Evolutionary conservation across 2,329 filamentous ascomycete species (phyloP), one percentile per base, ranked within the genome.

Genomic region (Aspergillus sp.): DNA sequence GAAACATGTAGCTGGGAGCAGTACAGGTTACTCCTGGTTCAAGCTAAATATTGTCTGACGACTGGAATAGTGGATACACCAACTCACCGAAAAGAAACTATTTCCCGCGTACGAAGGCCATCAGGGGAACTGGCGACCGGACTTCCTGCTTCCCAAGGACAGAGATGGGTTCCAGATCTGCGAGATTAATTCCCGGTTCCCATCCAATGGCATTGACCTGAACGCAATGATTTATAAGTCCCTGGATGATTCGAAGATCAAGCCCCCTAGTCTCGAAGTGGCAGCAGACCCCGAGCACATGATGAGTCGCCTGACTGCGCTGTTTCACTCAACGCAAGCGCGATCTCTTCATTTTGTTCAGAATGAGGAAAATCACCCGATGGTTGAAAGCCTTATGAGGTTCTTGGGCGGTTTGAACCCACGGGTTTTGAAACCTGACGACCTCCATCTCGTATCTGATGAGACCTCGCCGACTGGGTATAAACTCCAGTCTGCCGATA

Each of bases 71-170:
- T 58, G 59, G 53, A 22, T 61, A n/a, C 24, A 61, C 49, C 26
- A 56, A 26, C 53, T 47, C 16, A 39, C 49, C 24, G 22, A 46
- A 42, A 46, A 50, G 14, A 42, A 45, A 10, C 26, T 52, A 10
- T 29, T 64, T 7, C 59, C 55, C 12, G 56, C 56, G 3, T 64
- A 61, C 29, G 57, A 55, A 20, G 47, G 59, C 6, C 57, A 62
- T n/a, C 58, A 54, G 6, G 65, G 63, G 31, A 60, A 63, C 31
- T 67, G 65, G 65, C 55, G 65, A 36, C 58, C 65, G 7, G 65
- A 67, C 42, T 56, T 67, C 31, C 51, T 67, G 1, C 20, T 67
- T 14, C 52, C 36, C 7, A 45, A 51, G 4, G 22, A 24, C n/a
- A 26, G 10, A 10, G 58, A 60, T 16, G 54, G 47, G 2, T 62